Conservation (phyloP, 345 rosid genomes). For the Hibiscus mutabilis region DNA sequence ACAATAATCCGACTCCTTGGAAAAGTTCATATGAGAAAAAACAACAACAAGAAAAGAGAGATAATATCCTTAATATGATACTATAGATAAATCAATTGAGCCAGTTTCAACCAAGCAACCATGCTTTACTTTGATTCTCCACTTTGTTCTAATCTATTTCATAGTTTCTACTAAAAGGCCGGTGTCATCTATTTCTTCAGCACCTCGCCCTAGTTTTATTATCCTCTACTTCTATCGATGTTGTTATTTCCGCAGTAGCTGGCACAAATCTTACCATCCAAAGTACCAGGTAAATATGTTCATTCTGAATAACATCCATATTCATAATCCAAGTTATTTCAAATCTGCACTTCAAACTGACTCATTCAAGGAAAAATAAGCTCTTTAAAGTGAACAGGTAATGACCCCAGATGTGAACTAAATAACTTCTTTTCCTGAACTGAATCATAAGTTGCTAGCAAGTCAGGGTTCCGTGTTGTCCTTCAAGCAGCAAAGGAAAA, state of each 20-base stretch:
- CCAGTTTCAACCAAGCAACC: slow-evolving; percentile 1
- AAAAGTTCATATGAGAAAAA: neutral
- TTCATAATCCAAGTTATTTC: neutral
- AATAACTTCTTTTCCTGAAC: neutral
- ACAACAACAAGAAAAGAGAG: neutral
- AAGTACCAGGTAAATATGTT: neutral
- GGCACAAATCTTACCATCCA: neutral
- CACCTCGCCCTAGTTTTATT: neutral
- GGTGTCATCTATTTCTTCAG: neutral
- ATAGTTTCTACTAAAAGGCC: neutral
- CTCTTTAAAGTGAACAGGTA: neutral
- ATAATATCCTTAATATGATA: neutral
- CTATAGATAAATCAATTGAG: neutral
- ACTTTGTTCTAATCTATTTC: neutral
- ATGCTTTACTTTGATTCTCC: neutral
- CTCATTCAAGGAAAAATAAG: slow-evolving; percentile 1
- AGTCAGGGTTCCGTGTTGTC: neutral
- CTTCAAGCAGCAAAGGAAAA: neutral
- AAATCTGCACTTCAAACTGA: neutral
- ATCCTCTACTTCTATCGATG: neutral
- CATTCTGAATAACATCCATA: neutral
- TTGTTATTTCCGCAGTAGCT: neutral
- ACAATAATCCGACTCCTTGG: neutral
- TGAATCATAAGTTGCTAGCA: neutral
- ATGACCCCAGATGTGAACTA: neutral